Percentiles rank a stretch among this genome's conserved stretches.
These are phyloP conservation scores for Rhodotorula babjevae DNA, from an alignment of 768 basidiomycete genomes.

Conservation along the genomic window DNA sequence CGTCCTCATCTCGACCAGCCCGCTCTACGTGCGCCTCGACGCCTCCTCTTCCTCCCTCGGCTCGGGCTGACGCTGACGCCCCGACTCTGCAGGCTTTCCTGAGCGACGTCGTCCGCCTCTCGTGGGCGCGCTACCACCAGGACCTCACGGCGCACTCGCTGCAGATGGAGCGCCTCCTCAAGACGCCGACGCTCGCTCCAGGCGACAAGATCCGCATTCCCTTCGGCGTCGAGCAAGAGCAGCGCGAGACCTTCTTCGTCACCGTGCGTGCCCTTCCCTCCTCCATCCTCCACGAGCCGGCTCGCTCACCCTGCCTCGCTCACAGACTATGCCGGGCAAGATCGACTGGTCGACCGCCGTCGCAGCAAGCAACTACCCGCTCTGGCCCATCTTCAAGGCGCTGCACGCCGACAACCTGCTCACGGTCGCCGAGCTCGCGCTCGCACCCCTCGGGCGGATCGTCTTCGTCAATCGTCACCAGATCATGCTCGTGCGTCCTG, in stretches of 20 bases:
- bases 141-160: slow-evolving; percentile 32
- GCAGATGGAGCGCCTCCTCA: slow-evolving; percentile 42
- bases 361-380: slow-evolving; percentile 54
- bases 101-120: slow-evolving; percentile 91
- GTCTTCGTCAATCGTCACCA: slow-evolving; percentile 84
- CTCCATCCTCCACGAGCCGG: background rate
- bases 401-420: slow-evolving; percentile 89
- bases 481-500: slow-evolving; percentile 64
- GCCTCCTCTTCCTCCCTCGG: too few species aligned
- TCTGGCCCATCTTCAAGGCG: slow-evolving; percentile 94
- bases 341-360: slow-evolving; percentile 16
- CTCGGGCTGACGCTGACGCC: too few species aligned
- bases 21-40: slow-evolving; percentile 11
- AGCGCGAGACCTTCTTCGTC: slow-evolving; percentile 9
- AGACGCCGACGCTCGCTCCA: slow-evolving; percentile 43
- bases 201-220: slow-evolving; percentile 42
- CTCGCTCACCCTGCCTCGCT: slow-evolving; percentile 10
- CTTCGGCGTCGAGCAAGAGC: slow-evolving; percentile 30
- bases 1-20: slow-evolving; percentile 49
- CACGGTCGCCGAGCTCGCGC: slow-evolving; percentile 76
- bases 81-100: slow-evolving; percentile 65
- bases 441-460: slow-evolving; percentile 78
- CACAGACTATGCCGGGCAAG: slow-evolving; percentile 41
- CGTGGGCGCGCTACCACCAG: slow-evolving; percentile 64
- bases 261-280: background rate